A percentile compares a stretch with the other conserved stretches of the same genome.
phyloP scores from a whole-genome alignment of 306 rosid species.

The Cucumis sativus region Cucumber_9930_V3 NC_026660.2:3729001-3729500 shows the following conservation, averaged over 20 bases:
- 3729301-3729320: constrained; percentile 50
- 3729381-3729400: constrained; percentile 62
- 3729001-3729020: constrained; percentile 58
- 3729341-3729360: constrained; percentile 59
- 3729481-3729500: constrained; percentile 65
- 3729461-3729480: constrained; percentile 79
- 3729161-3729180: background rate
- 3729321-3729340: constrained; percentile 39
- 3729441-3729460: constrained; percentile 58
- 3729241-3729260: constrained; percentile 64
- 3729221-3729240: constrained; percentile 67
- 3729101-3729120: constrained; percentile 80
- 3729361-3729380: constrained; percentile 75
- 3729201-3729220: constrained; percentile 77
- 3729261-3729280: constrained; percentile 46
- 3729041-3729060: constrained; percentile 56
- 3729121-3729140: constrained; percentile 2
- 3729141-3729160: background rate
- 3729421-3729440: constrained; percentile 97
- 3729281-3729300: constrained; percentile 71
- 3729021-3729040: constrained; percentile 54
- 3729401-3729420: constrained; percentile 92
- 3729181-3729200: background rate
- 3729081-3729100: constrained; percentile 47
- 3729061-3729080: constrained; percentile 64